Evolutionary conservation across 2,329 filamentous ascomycete species (phyloP).

Genomic region (Hypocreales sp.): DNA sequence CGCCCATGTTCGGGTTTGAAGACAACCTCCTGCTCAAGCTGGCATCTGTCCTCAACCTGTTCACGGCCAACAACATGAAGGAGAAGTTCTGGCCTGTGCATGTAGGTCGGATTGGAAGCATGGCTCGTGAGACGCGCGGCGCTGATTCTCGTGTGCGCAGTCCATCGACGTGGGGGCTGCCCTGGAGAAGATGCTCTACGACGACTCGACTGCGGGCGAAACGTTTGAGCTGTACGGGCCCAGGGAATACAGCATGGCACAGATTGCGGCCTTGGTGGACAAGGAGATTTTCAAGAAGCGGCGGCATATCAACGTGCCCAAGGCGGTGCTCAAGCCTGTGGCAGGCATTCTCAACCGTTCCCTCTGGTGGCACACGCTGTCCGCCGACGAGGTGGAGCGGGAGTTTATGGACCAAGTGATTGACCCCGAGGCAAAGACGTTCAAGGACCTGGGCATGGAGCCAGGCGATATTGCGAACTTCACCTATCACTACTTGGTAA

Average conservation of each 20-base stretch:
- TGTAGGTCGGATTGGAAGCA: constrained; percentile 39
- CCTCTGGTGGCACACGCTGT: constrained; percentile 80
- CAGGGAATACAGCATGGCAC: constrained; percentile 75
- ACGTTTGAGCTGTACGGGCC: constrained; percentile 93
- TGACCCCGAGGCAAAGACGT: constrained; percentile 83
- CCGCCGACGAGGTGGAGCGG: constrained; percentile 73
- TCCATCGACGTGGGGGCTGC: constrained; percentile 81
- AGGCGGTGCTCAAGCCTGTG: constrained; percentile 59
- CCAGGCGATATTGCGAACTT: constrained; percentile 73
- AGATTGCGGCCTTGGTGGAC: constrained; percentile 80
- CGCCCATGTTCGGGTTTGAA: constrained; percentile 89
- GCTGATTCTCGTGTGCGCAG: too few species aligned
- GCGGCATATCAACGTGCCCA: constrained; percentile 83
- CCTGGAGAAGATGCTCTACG: constrained; percentile 77
- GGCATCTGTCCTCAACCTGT: constrained; percentile 62
- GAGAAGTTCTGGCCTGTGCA: constrained; percentile 87
- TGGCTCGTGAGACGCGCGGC: too few species aligned
- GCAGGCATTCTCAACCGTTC: constrained; percentile 62
- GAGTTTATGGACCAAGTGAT: constrained; percentile 91
- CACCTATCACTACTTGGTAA: constrained; percentile 87
- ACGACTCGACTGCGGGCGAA: constrained; percentile 78
- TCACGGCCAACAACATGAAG: constrained; percentile 88
- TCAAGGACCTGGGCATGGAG: constrained; percentile 83
- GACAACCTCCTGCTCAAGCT: constrained; percentile 81
- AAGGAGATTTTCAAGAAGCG: constrained; percentile 83